Percentiles rank a stretch among this genome's conserved stretches.
Evolutionary conservation across 2,329 filamentous ascomycete species (phyloP).

Genomic region (Lachnellula occidentalis): DNA sequence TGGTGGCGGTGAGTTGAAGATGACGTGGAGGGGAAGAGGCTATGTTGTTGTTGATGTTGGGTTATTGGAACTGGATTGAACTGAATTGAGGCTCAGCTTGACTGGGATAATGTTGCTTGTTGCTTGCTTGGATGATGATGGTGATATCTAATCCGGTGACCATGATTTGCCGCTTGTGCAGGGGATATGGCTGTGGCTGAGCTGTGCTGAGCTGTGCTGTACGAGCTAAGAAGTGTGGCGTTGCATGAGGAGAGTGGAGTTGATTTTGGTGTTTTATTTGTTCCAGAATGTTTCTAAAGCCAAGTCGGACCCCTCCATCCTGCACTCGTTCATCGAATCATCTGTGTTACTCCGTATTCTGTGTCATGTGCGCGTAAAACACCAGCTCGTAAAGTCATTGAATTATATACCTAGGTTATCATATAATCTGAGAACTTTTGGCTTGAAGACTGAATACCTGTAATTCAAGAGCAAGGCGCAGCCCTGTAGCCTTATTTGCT

Average conservation of each 20-base stretch:
- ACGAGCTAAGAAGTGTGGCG: slow-evolving; percentile 4
- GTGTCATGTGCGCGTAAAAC: too few species aligned
- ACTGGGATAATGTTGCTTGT: not conserved
- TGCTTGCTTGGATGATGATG: slow-evolving; percentile 2
- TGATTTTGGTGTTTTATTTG: not conserved
- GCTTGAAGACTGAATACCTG: too few species aligned
- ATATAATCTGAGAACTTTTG: too few species aligned
- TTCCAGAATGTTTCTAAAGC: not conserved
- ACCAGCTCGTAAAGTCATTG: too few species aligned
- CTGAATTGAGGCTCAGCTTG: slow-evolving; percentile 6
- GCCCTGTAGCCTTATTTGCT: not conserved
- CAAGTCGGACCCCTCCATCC: not conserved
- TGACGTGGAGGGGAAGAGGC: not conserved
- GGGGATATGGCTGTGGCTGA: slow-evolving; percentile 10
- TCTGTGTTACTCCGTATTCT: not conserved
- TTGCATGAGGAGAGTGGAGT: not conserved
- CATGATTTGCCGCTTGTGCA: not conserved
- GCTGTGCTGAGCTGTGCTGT: not conserved
- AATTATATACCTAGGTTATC: too few species aligned
- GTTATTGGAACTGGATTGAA: not conserved
- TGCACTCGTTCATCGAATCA: not conserved
- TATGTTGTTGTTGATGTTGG: not conserved
- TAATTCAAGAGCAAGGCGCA: too few species aligned
- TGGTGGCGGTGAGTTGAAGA: not conserved
- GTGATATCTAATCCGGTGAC: slow-evolving; percentile 12